These are phyloP conservation scores for Daphne laureola DNA, from an alignment of 441 rosid genomes.

Conservation along the genomic window DNA sequence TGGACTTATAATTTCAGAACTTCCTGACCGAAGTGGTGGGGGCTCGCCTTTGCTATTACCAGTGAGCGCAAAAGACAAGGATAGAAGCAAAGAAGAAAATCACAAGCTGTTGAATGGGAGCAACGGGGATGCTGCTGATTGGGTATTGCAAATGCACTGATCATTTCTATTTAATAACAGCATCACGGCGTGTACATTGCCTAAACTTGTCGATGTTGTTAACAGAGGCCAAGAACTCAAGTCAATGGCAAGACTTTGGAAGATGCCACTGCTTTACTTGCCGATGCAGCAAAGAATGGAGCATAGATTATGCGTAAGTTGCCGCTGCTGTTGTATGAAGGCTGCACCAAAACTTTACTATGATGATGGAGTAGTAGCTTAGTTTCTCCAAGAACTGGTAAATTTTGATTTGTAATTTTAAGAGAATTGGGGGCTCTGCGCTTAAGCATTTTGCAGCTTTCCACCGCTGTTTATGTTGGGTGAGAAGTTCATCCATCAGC, in stretches of 20 bases:
- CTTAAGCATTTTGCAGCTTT: constrained; percentile 24
- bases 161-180: constrained; percentile 5
- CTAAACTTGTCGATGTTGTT: neutral
- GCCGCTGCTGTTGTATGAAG: constrained; percentile 9
- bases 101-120: constrained; percentile 96
- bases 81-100: constrained; percentile 78
- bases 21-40: constrained; percentile 63
- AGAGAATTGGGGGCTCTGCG: constrained; percentile 16
- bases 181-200: neutral
- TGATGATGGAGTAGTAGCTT: constrained; percentile 12
- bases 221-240: constrained; percentile 78
- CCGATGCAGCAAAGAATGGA: constrained; percentile 67
- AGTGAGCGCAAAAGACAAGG: constrained; percentile 54
- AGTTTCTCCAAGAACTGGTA: constrained; percentile 18
- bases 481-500: constrained; percentile 15
- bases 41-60: constrained; percentile 50
- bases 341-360: constrained; percentile 10
- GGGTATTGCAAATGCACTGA: constrained; percentile 38
- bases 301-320: constrained; percentile 41
- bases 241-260: constrained; percentile 79
- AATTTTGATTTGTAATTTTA: constrained; percentile 30
- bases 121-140: constrained; percentile 68
- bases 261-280: constrained; percentile 54
- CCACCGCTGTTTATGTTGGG: constrained; percentile 5
- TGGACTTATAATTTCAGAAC: constrained; percentile 44